Evolutionary conservation across 2,329 filamentous ascomycete species (phyloP), one percentile per base, ranked within the genome.

Genomic region (Epichloe sp.): DNA sequence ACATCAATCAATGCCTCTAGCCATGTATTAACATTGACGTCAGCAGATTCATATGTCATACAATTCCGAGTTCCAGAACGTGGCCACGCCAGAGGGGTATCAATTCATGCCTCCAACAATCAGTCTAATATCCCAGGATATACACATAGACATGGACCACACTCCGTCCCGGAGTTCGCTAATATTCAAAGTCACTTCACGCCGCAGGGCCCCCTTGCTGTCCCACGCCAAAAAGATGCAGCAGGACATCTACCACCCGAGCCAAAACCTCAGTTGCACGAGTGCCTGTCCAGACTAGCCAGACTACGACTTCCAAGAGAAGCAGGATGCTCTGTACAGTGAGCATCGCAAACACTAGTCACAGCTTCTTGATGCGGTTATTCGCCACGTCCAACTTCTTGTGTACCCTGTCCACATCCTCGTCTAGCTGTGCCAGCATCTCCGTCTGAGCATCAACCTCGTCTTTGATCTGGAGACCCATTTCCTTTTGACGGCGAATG

Each of bases 341-440:
- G 15, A 61, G 12, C 42, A 54, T 55, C 19, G 60, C 47, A 11
- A 56, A 52, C 54, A 59, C 49, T 53, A 66, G 68, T 73, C 70
- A 76, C 59, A 89, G 80, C 70, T 83, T 85, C 63, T 74, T 77
- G 53, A 83, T 77, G 52, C 85, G 76, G 60, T 82, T 81, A 71
- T 85, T 88, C n/a, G 82, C 86, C 54, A 90, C 79, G 54, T 76
- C 74, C 52, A 90, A 68, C 75, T 91, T 91, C 54, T 75, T 75
- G 43, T 76, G 73, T 15, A 88, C 71, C 5, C 83, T 71, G 54
- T 83, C 79, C 3, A 77, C 76, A 65, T 89, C 84, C 51, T 80
- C 72, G 55, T 84, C 82, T 54, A 89, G 63, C 57, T 79, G 66
- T 12, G 79, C 76, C 34, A 93, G 71, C 77, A 88, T 79, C 63